Evolutionary conservation across 106 monocot genomes (phyloP).

Genomic region (Cymbidium sinense): DNA sequence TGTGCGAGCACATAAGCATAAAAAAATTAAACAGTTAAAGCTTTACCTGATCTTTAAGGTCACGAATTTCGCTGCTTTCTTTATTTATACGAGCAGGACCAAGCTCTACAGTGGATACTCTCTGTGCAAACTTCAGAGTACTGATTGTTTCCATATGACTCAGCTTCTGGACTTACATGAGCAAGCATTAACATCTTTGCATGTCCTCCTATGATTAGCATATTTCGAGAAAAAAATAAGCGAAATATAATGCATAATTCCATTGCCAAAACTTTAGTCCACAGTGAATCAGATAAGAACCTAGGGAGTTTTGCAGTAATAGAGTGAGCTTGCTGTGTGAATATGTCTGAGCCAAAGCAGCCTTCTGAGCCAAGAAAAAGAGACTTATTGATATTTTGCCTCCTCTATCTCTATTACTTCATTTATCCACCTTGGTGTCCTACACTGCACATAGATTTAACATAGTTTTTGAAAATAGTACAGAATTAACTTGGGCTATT

Average conservation of each 20-base stretch:
- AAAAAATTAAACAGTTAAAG: not conserved
- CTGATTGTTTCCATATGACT: slow-evolving; percentile 57
- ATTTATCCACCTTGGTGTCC: slow-evolving; percentile 86
- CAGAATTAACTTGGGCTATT: not conserved
- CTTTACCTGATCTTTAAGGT: slow-evolving; percentile 77
- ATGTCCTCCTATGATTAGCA: slow-evolving; percentile 50
- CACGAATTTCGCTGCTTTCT: slow-evolving; percentile 66
- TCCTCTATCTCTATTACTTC: slow-evolving; percentile 89
- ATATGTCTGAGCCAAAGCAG: slow-evolving; percentile 72
- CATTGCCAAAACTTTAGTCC: not conserved
- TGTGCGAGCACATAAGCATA: not conserved
- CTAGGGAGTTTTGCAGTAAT: slow-evolving; percentile 78
- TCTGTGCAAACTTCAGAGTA: slow-evolving; percentile 90
- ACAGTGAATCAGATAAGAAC: slow-evolving; percentile 17
- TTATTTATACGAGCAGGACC: slow-evolving; percentile 70
- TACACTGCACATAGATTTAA: slow-evolving; percentile 43
- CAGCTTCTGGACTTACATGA: slow-evolving; percentile 80
- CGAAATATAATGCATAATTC: not conserved
- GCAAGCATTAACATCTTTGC: slow-evolving; percentile 92
- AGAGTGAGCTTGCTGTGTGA: slow-evolving; percentile 91
- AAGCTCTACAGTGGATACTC: slow-evolving; percentile 78
- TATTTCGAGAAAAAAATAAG: not conserved
- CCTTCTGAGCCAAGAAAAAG: slow-evolving; percentile 81
- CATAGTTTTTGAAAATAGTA: not conserved
- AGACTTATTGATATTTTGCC: slow-evolving; percentile 87